phyloP scores from a whole-genome alignment of 768 basidiomycete species.

The Postia placenta region DNA sequence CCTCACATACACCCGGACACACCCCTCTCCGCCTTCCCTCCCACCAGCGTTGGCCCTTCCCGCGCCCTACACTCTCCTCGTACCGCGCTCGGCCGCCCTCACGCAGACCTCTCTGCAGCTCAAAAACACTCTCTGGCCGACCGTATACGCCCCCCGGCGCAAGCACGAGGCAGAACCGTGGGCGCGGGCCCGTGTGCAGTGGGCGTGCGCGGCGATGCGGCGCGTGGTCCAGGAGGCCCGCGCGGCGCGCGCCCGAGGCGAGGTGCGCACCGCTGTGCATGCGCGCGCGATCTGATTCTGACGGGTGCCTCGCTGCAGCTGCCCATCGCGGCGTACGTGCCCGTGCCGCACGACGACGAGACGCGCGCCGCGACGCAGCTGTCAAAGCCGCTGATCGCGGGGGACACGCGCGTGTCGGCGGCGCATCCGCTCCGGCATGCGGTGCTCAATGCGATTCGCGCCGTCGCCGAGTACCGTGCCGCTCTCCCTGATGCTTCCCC shows the following conservation, averaged over 20 bases:
- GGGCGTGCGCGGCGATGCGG: conserved; percentile 71
- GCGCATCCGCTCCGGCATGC: conserved; percentile 84
- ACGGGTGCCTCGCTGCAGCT: conserved; percentile 35
- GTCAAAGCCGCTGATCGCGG: conserved; percentile 39
- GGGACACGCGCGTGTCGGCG: conserved; percentile 66
- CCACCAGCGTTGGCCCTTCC: conserved; percentile 44
- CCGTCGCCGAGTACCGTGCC: conserved; percentile 53
- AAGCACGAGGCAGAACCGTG: conserved; percentile 65
- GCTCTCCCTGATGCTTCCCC: conserved; percentile 1
- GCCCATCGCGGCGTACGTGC: conserved; percentile 70
- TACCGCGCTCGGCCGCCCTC: conserved; percentile 64
- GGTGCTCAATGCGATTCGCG: conserved; percentile 66
- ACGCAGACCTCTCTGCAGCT: conserved; percentile 57
- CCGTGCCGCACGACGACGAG: conserved; percentile 41
- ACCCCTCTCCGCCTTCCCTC: conserved; percentile 35
- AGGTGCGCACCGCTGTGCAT: conserved; percentile 37
- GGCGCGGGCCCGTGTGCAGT: conserved; percentile 57
- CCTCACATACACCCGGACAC: conserved; percentile 31
- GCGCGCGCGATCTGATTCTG: not conserved
- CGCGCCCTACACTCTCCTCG: conserved; percentile 48
- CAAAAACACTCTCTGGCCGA: conserved; percentile 85
- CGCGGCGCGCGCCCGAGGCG: conserved; percentile 41
- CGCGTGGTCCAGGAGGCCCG: conserved; percentile 44
- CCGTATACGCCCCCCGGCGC: conserved; percentile 61
- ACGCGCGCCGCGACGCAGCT: conserved; percentile 11